A percentile compares a stretch with the other conserved stretches of the same genome.
phyloP scores from a whole-genome alignment of 352 stramenopile genomes.

The Elongisporangium undulatum region DNA sequence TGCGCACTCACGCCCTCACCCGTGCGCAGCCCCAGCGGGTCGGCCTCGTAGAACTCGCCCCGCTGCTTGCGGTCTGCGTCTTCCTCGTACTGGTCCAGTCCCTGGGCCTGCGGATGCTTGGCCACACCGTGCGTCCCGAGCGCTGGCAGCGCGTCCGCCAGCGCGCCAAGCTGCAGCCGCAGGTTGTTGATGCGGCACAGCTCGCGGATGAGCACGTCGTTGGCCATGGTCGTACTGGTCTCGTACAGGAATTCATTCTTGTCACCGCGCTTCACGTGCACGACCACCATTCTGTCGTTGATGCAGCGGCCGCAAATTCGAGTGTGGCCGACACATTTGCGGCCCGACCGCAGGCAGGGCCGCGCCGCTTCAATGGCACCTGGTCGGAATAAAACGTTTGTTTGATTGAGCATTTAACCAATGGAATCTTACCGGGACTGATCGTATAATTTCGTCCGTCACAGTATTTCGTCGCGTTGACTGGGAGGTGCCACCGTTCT shows the following conservation, averaged over 20 bases:
- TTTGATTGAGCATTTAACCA: neutral
- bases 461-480: neutral
- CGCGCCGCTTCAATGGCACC: neutral
- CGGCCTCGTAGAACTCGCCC: constrained; percentile 76
- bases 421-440: neutral
- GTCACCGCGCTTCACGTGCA: constrained; percentile 86
- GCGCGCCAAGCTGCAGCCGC: constrained; percentile 57
- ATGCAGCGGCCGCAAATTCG: neutral
- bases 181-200: constrained; percentile 85
- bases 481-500: neutral
- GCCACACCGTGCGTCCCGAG: constrained; percentile 82
- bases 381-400: neutral
- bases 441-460: neutral
- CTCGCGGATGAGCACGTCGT: constrained; percentile 83
- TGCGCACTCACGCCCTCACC: constrained; percentile 86
- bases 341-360: neutral
- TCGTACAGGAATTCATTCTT: constrained; percentile 91
- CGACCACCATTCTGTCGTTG: constrained; percentile 75
- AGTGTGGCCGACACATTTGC: neutral
- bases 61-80: constrained; percentile 40
- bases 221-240: constrained; percentile 60
- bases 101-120: constrained; percentile 82
- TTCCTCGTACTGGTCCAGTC: constrained; percentile 86
- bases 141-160: constrained; percentile 72
- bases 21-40: constrained; percentile 83